Percentiles rank a stretch among this genome's conserved stretches.
Evolutionary conservation across 2,329 filamentous ascomycete genomes (phyloP).

Genomic region (Botrytis porri): DNA sequence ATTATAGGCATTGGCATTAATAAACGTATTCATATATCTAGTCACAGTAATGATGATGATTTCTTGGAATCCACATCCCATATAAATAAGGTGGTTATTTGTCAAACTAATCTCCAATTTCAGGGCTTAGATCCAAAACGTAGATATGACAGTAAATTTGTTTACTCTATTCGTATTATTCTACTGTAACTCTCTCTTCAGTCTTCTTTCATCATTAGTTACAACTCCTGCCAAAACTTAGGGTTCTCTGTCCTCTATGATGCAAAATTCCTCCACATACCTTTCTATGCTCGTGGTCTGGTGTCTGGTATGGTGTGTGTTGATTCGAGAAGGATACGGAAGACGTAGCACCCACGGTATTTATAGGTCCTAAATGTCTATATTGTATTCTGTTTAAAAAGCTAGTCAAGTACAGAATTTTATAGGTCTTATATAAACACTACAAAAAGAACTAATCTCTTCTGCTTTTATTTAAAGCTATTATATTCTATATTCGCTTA

Average conservation of each 20-base stretch:
- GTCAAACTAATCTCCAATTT: background rate
- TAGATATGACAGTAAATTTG: background rate
- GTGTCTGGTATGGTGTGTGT: constrained; percentile 5
- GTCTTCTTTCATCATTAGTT: background rate
- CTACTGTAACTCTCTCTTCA: background rate
- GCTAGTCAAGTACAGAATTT: no score
- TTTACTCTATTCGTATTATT: background rate
- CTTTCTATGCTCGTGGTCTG: constrained; percentile 10
- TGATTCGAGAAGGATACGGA: no score
- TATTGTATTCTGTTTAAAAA: no score
- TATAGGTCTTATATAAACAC: no score
- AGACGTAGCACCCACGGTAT: no score
- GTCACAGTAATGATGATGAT: background rate
- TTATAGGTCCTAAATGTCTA: no score
- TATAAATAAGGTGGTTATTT: background rate
- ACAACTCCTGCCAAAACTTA: constrained; percentile 1
- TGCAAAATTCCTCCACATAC: constrained; percentile 14
- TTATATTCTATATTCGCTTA: no score
- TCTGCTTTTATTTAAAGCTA: no score
- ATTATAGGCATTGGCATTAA: background rate
- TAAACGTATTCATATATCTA: background rate
- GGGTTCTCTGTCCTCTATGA: background rate
- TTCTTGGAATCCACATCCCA: background rate
- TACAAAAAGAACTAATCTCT: no score
- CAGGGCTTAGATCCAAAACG: background rate